phyloP scores from a whole-genome alignment of 257 asterid species.

The Gardenia jasminoides region DNA sequence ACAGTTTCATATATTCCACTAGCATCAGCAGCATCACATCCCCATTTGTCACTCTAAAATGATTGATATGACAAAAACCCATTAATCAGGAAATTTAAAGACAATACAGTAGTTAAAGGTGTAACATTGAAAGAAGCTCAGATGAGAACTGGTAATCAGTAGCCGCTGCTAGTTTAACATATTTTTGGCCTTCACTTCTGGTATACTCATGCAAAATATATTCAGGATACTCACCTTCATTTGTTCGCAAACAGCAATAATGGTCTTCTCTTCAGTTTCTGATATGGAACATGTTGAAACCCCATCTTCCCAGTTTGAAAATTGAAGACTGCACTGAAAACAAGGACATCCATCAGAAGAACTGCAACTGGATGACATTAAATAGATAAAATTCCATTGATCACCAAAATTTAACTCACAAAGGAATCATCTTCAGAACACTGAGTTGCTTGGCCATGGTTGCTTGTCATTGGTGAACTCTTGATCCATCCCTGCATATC shows the following conservation, averaged over 20 bases:
- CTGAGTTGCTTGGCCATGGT: slow-evolving; percentile 39
- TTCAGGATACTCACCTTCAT: slow-evolving; percentile 40
- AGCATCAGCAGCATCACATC: slow-evolving; percentile 24
- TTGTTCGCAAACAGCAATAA: slow-evolving; percentile 52
- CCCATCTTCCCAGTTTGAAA: slow-evolving; percentile 65
- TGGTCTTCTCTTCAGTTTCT: slow-evolving; percentile 79
- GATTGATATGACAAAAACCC: slow-evolving; percentile 19
- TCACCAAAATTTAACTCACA: slow-evolving; percentile 48
- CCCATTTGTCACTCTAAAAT: slow-evolving; percentile 22
- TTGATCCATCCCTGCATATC: slow-evolving; percentile 29
- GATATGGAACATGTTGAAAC: slow-evolving; percentile 58
- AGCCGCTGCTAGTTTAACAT: not conserved
- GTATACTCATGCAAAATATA: not conserved
- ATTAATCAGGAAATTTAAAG: not conserved
- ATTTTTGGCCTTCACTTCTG: not conserved
- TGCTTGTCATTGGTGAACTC: slow-evolving; percentile 27
- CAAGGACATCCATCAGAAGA: not conserved
- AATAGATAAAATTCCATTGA: not conserved
- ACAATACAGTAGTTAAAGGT: not conserved
- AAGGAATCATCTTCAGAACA: slow-evolving; percentile 82
- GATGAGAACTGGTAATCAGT: too few relatives aligned
- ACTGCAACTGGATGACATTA: not conserved
- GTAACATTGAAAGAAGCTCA: not conserved
- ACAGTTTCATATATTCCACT: slow-evolving; percentile 43
- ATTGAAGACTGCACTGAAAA: slow-evolving; percentile 57